Evolutionary conservation across 2,329 filamentous ascomycete genomes (phyloP).

Genomic region (Ophiocordyceps polyrhachis-furcata): DNA sequence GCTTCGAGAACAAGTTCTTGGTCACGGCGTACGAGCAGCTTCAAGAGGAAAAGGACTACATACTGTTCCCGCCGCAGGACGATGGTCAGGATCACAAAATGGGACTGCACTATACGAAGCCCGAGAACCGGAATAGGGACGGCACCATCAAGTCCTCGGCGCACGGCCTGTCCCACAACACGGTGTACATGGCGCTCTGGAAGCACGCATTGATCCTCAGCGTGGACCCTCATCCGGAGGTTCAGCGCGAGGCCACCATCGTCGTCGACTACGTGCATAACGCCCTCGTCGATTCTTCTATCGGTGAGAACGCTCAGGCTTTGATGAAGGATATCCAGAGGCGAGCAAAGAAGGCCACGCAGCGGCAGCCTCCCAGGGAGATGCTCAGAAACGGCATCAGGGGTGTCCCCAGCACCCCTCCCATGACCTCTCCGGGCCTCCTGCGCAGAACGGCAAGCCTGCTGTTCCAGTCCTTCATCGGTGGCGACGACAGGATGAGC

Average conservation of each 20-base stretch:
- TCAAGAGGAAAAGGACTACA: conserved; percentile 59
- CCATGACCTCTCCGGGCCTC: conserved; percentile 35
- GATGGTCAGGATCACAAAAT: conserved; percentile 40
- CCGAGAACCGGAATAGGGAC: conserved; percentile 35
- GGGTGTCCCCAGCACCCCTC: conserved; percentile 19
- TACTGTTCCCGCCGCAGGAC: conserved; percentile 34
- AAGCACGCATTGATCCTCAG: conserved; percentile 80
- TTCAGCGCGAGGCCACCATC: conserved; percentile 67
- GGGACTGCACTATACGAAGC: conserved; percentile 41
- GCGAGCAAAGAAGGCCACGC: conserved; percentile 26
- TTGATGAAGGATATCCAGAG: conserved; percentile 56
- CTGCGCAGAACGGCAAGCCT: conserved; percentile 46
- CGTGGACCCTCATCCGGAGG: conserved; percentile 86
- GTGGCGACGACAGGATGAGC: conserved; percentile 24
- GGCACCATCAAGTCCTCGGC: conserved; percentile 36
- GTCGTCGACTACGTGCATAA: conserved; percentile 76
- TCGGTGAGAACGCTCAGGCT: conserved; percentile 50
- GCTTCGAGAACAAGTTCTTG: conserved; percentile 82
- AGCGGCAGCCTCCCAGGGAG: conserved; percentile 21
- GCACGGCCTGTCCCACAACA: conserved; percentile 58
- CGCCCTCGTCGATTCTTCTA: conserved; percentile 55
- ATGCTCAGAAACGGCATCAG: conserved; percentile 24
- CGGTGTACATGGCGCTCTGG: conserved; percentile 86
- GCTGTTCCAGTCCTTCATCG: conserved; percentile 39
- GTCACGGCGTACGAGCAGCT: conserved; percentile 86